Percentiles rank a stretch among this genome's conserved stretches.
Conservation (phyloP, 176 grass and related monocot species). For the Juncus inflexus region DNA sequence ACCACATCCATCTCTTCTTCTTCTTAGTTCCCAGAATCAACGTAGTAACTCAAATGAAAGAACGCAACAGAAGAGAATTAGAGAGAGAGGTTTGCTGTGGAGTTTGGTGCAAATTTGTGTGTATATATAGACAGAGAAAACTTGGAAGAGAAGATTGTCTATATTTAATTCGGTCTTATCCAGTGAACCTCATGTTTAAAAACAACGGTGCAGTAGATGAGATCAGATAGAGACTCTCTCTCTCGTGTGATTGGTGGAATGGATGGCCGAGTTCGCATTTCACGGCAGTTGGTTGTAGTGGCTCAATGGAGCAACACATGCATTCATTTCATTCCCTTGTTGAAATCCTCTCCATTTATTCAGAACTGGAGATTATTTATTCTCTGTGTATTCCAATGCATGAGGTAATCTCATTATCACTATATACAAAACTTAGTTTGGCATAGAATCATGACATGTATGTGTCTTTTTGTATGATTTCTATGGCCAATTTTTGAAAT, state of each 20-base stretch:
- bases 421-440: no score
- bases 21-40: background rate
- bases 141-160: background rate
- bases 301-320: background rate
- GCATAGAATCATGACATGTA: no score
- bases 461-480: no score
- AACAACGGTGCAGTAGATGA: conserved; percentile 7
- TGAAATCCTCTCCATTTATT: background rate
- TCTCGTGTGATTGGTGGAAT: background rate
- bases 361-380: background rate
- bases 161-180: conserved; percentile 24
- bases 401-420: background rate
- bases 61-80: background rate
- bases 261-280: conserved; percentile 15
- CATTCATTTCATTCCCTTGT: conserved; percentile 5
- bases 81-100: background rate
- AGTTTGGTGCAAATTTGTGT: background rate
- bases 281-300: conserved; percentile 11
- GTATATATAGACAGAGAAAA: conserved; percentile 22
- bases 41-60: background rate
- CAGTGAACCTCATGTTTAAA: conserved; percentile 1
- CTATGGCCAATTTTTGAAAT: no score
- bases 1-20: conserved; percentile 45
- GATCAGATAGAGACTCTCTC: background rate
- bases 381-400: background rate